Evolutionary conservation across 1,284 basidiomycete species (phyloP), one percentile per base, ranked within the genome.

Genomic region (Jaminaea rosea): DNA sequence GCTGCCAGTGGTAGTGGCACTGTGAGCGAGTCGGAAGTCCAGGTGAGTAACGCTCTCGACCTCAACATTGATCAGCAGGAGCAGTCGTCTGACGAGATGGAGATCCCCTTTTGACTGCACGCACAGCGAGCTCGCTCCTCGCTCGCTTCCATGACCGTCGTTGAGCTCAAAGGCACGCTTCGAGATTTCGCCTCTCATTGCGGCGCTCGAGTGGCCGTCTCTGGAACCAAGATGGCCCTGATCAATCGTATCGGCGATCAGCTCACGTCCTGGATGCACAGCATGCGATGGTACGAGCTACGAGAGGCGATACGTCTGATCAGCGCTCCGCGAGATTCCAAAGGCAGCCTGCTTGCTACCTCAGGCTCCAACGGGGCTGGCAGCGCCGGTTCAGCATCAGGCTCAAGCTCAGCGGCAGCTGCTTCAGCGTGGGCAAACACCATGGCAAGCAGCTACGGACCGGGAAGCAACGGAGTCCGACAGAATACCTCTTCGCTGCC

Each of bases 191-290:
- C 4, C 56, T 56, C 9, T 44, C 52, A 8, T 44, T 53, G 34
- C 24, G 52, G 61, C 24, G 50, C 53, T 2, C 58, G 50, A 32
- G 34, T 66, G 1, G 47, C 55, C 3, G 46, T 69, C 32, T 56
- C 58, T 1, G 67, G 67, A 11, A 67, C 62, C 59, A 69, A 69
- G 41, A 48, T 58, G 1, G 61, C 62, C 17, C 50, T 69, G 39
- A 53, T 58, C 27, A 49, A 58, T 34, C 57, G 65, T 4, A 39
- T 69, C 15, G 42, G 29, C 11, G 47, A 55, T 23, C 34, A 50
- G 2, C 41, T 69, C n/a, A 42, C 50, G 2, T 27, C 32, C 9
- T 37, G 15, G 34, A 24, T 27, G 19, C 53, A 53, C 29, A 32
- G 48, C 45, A 46, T 53, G 50, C 41, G 50, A 17, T 47, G 53